Evolutionary conservation across 306 rosid genomes (phyloP).

Genomic region (Casuarina glauca): DNA sequence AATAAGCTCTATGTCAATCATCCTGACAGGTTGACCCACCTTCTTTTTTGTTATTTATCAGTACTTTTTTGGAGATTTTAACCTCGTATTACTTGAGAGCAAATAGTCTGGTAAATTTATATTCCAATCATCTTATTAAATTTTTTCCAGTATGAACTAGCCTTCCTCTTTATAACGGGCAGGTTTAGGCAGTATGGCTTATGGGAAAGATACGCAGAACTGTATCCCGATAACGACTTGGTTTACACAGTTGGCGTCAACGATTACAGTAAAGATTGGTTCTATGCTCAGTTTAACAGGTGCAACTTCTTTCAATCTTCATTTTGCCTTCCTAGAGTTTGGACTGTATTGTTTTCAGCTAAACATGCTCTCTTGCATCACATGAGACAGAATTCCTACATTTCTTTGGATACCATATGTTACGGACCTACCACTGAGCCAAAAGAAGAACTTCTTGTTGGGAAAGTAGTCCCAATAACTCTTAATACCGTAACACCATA

Average conservation of each 20-base stretch:
- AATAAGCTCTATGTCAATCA: slow-evolving; percentile 77
- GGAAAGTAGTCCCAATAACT: too few relatives aligned
- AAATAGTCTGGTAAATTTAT: too few relatives aligned
- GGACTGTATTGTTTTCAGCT: too few relatives aligned
- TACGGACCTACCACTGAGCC: too few relatives aligned
- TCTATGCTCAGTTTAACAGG: slow-evolving; percentile 92
- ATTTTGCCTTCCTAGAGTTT: background rate
- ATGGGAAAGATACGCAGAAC: slow-evolving; percentile 90
- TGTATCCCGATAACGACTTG: slow-evolving; percentile 72
- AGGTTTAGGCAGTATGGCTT: slow-evolving; percentile 92
- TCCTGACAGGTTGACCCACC: slow-evolving; percentile 64
- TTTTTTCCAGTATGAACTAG: background rate
- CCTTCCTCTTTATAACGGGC: slow-evolving; percentile 1
- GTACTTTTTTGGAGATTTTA: too few relatives aligned
- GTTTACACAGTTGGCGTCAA: slow-evolving; percentile 65
- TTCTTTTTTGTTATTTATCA: background rate
- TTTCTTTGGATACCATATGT: too few relatives aligned
- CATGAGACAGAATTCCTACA: too few relatives aligned
- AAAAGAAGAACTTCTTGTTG: too few relatives aligned
- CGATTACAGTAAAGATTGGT: slow-evolving; percentile 83
- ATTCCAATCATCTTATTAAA: too few relatives aligned
- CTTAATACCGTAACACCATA: too few relatives aligned
- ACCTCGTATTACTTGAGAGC: too few relatives aligned
- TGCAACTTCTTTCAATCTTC: slow-evolving; percentile 4
- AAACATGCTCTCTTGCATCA: too few relatives aligned